A percentile compares a stretch with the other conserved stretches of the same genome.
Conservation (phyloP, 805 yeast species). For the Groenewaldozyma tartarivorans region DNA sequence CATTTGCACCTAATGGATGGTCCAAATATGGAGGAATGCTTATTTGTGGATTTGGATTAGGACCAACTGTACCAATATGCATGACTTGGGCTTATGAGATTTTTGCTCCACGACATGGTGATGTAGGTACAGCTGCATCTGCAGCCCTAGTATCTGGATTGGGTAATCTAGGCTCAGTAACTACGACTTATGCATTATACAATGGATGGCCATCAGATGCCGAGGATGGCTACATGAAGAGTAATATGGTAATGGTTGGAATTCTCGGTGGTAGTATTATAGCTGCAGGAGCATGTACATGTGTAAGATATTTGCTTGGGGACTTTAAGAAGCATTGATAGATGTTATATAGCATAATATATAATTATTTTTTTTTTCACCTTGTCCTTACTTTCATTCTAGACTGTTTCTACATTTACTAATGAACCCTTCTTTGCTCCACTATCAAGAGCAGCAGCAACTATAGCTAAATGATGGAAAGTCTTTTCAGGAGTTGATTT, state of each 20-base stretch:
- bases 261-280: slow-evolving; percentile 69
- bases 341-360: no score
- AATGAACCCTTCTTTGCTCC: slow-evolving; percentile 32
- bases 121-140: slow-evolving; percentile 75
- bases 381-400: neutral
- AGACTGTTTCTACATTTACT: neutral
- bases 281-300: slow-evolving; percentile 31
- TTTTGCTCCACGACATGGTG: slow-evolving; percentile 62
- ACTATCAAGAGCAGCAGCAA: slow-evolving; percentile 77
- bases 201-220: slow-evolving; percentile 80
- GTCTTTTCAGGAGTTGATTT: slow-evolving; percentile 63
- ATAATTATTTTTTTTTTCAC: neutral
- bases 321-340: slow-evolving; percentile 24
- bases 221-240: slow-evolving; percentile 48
- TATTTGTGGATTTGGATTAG: slow-evolving; percentile 78
- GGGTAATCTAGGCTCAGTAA: slow-evolving; percentile 80
- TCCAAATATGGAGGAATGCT: slow-evolving; percentile 68
- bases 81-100: slow-evolving; percentile 81
- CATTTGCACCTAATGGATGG: slow-evolving; percentile 70
- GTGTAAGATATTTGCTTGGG: slow-evolving; percentile 28
- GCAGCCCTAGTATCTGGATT: slow-evolving; percentile 78
- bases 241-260: slow-evolving; percentile 76
- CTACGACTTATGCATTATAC: slow-evolving; percentile 78
- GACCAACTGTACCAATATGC: slow-evolving; percentile 82
- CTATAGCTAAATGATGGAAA: slow-evolving; percentile 86